phyloP scores from a whole-genome alignment of 441 rosid genomes.

The Erodium moschatum region DNA sequence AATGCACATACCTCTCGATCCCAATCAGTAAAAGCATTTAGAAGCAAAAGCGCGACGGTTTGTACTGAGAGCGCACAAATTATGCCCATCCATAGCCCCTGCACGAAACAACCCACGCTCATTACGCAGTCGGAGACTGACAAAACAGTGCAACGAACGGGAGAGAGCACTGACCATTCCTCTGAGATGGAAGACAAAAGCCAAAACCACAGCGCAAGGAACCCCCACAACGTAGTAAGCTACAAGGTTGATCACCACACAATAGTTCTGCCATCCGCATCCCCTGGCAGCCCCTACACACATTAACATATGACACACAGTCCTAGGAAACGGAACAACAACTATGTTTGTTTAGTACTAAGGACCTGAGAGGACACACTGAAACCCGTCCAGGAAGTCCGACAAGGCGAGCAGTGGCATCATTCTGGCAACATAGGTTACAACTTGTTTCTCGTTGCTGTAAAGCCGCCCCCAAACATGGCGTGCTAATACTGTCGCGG shows the following conservation, averaged over 20 bases:
- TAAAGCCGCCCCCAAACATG: conserved; percentile 37
- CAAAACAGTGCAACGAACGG: too few species aligned
- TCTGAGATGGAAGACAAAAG: conserved; percentile 30
- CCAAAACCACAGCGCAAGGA: conserved; percentile 33
- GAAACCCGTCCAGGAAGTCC: conserved; percentile 43
- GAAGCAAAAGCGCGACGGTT: conserved; percentile 29
- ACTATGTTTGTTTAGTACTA: not conserved
- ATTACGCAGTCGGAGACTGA: too few species aligned
- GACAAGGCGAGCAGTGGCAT: conserved; percentile 38
- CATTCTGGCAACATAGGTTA: conserved; percentile 36
- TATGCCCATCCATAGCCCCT: conserved; percentile 49
- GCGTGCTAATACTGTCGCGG: conserved; percentile 26
- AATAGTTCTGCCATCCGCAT: conserved; percentile 40
- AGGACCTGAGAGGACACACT: conserved; percentile 40
- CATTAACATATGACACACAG: not conserved
- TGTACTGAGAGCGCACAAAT: conserved; percentile 36
- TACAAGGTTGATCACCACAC: conserved; percentile 37
- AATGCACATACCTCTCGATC: conserved; percentile 26
- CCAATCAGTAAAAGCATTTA: conserved; percentile 34
- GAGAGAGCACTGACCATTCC: conserved; percentile 28
- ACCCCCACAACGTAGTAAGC: conserved; percentile 41
- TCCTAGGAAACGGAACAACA: too few species aligned
- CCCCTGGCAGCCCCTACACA: conserved; percentile 41
- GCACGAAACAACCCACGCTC: not conserved
- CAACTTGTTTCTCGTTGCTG: conserved; percentile 39